Percentiles rank a stretch among this genome's conserved stretches.
Conservation (phyloP, 1,139 yeast species). For the Taphrina populina region DNA sequence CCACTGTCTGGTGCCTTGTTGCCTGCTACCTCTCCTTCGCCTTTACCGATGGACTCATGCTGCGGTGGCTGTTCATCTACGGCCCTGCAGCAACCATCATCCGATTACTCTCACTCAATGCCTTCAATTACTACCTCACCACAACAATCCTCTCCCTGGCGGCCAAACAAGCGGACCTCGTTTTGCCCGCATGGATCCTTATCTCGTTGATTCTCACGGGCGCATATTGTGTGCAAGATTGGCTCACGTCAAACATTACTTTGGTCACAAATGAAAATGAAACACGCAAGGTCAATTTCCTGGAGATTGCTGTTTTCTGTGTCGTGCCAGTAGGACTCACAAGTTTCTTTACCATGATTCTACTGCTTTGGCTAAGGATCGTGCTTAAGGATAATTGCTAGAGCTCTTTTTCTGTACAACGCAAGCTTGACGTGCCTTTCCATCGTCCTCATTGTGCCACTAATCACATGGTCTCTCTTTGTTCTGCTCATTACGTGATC, state of each 20-base stretch:
- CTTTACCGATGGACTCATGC: constrained; percentile 83
- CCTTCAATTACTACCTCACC: constrained; percentile 51
- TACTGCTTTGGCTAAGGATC: constrained; percentile 29
- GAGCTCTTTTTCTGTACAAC: too few relatives aligned
- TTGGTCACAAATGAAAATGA: constrained; percentile 45
- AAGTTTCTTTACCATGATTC: constrained; percentile 83
- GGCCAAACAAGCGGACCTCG: background rate
- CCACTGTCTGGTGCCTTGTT: constrained; percentile 60
- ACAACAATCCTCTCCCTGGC: constrained; percentile 47
- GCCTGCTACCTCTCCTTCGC: constrained; percentile 81
- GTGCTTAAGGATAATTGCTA: background rate
- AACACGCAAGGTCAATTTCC: constrained; percentile 58
- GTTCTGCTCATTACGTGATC: too few relatives aligned
- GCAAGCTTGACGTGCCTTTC: too few relatives aligned
- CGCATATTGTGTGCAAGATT: constrained; percentile 82
- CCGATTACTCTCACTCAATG: constrained; percentile 77
- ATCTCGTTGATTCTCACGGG: constrained; percentile 80
- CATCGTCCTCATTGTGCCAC: too few relatives aligned
- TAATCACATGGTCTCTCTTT: too few relatives aligned
- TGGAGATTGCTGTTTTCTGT: constrained; percentile 89
- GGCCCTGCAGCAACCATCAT: constrained; percentile 84
- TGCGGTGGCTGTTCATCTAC: constrained; percentile 84
- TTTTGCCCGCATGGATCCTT: constrained; percentile 86
- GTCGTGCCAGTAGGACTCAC: constrained; percentile 97
- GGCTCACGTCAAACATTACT: constrained; percentile 73